Conservation (phyloP, 2,329 filamentous ascomycete genomes). For the Rachicladosporium sp. region DNA sequence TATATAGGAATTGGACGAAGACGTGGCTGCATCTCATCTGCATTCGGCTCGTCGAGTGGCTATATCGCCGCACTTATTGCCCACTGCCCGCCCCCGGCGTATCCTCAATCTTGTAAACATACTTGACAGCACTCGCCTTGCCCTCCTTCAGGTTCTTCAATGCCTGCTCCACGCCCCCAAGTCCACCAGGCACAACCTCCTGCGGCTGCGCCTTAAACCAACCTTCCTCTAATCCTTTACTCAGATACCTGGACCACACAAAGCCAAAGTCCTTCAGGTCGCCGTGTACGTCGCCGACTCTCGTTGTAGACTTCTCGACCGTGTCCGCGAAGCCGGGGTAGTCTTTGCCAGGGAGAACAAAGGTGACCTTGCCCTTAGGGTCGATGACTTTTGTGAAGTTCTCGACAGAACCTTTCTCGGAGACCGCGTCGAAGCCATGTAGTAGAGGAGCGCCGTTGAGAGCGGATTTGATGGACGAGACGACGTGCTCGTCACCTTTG, state of each 20-base stretch:
- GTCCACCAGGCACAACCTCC: slow-evolving; percentile 19
- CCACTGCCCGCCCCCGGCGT: slow-evolving; percentile 11
- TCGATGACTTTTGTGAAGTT: slow-evolving; percentile 36
- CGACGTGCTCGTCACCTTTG: slow-evolving; percentile 40
- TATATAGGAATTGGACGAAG: too few relatives aligned
- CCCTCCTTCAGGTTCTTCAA: slow-evolving; percentile 19
- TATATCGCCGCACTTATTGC: neutral
- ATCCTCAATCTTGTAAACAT: slow-evolving; percentile 20
- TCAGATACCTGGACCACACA: slow-evolving; percentile 14
- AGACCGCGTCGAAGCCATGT: slow-evolving; percentile 47
- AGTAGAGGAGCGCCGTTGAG: slow-evolving; percentile 32
- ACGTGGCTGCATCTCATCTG: too few relatives aligned
- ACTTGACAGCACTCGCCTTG: slow-evolving; percentile 21
- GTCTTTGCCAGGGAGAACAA: slow-evolving; percentile 22
- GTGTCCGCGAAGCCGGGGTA: slow-evolving; percentile 30
- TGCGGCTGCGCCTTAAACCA: slow-evolving; percentile 20
- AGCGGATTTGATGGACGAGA: slow-evolving; percentile 33
- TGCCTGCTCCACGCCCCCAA: slow-evolving; percentile 17
- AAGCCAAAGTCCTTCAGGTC: slow-evolving; percentile 18
- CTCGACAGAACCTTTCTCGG: slow-evolving; percentile 35
- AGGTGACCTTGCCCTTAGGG: slow-evolving; percentile 24
- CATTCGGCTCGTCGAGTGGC: too few relatives aligned
- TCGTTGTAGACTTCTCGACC: slow-evolving; percentile 28
- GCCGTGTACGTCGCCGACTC: slow-evolving; percentile 20
- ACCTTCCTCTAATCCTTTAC: slow-evolving; percentile 16